A percentile compares a stretch with the other conserved stretches of the same genome.
These are phyloP conservation scores for Blastomyces parvus DNA, from an alignment of 2,329 filamentous ascomycete genomes.

Conservation along the genomic window DNA sequence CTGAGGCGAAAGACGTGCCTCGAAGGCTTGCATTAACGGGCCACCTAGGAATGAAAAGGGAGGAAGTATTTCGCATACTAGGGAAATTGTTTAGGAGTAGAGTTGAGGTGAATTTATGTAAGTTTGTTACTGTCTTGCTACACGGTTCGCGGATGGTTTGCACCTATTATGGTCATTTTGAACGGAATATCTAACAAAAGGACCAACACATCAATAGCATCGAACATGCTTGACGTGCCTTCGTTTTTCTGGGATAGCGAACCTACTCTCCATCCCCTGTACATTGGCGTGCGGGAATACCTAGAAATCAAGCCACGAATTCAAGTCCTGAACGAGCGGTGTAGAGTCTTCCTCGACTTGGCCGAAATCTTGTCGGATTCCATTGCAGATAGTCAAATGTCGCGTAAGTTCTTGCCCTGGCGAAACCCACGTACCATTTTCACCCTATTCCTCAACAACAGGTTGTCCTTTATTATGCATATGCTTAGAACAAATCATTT, in stretches of 20 bases:
- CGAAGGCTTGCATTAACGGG: slow-evolving; percentile 82
- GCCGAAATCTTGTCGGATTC: slow-evolving; percentile 90
- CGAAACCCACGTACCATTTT: not conserved
- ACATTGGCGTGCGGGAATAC: slow-evolving; percentile 89
- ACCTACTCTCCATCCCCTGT: slow-evolving; percentile 86
- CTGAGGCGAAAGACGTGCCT: slow-evolving; percentile 83
- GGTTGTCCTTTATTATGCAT: not conserved
- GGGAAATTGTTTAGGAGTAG: slow-evolving; percentile 85
- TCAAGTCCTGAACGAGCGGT: slow-evolving; percentile 93
- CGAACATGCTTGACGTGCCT: slow-evolving; percentile 89
- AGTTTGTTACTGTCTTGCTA: slow-evolving; percentile 31
- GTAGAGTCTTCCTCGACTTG: slow-evolving; percentile 89
- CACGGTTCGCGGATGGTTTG: not conserved
- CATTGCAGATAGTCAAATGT: slow-evolving; percentile 92
- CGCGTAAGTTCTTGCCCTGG: slow-evolving; percentile 38
- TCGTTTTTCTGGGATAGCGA: slow-evolving; percentile 99
- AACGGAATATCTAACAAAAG: not conserved
- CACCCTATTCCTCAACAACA: not conserved
- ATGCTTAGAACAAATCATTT: not conserved
- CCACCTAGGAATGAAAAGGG: slow-evolving; percentile 78
- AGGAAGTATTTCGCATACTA: slow-evolving; percentile 85
- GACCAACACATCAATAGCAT: slow-evolving; percentile 48
- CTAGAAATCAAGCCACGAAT: slow-evolving; percentile 95
- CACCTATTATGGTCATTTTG: not conserved
- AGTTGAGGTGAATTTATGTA: slow-evolving; percentile 96